Percentiles rank a stretch among this genome's conserved stretches.
Evolutionary conservation across 495 filamentous ascomycete species (phyloP).

Genomic region (Copromyces sp.): DNA sequence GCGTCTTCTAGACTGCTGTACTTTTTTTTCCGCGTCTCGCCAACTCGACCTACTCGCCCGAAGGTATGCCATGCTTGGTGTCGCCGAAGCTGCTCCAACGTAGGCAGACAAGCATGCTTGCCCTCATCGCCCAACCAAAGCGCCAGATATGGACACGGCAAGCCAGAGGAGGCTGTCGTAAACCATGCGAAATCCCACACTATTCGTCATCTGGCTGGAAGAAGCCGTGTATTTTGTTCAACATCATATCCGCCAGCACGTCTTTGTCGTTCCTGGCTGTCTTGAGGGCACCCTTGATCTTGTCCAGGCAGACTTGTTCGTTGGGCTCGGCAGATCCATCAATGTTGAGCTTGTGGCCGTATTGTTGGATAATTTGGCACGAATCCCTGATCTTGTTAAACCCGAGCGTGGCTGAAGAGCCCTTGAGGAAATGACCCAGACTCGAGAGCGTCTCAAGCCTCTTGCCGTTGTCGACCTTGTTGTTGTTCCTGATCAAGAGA

Average conservation of each 20-base stretch:
- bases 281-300: constrained; percentile 58
- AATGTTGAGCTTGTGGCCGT: constrained; percentile 68
- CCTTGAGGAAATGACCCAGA: constrained; percentile 93
- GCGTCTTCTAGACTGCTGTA: neutral
- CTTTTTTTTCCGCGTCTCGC: neutral
- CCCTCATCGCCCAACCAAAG: neutral
- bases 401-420: constrained; percentile 93
- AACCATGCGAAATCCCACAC: neutral
- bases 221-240: constrained; percentile 20
- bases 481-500: constrained; percentile 36
- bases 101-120: neutral
- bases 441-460: constrained; percentile 65
- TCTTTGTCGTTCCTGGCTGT: constrained; percentile 66
- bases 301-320: constrained; percentile 51
- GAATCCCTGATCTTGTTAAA: constrained; percentile 84
- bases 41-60: neutral
- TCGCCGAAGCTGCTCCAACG: neutral
- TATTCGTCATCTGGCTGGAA: neutral
- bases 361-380: constrained; percentile 95
- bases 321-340: constrained; percentile 58
- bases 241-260: constrained; percentile 62
- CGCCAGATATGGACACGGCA: neutral
- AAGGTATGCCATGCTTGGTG: neutral
- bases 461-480: constrained; percentile 15
- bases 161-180: neutral